Evolutionary conservation across 768 basidiomycete genomes (phyloP).

Genomic region (Mycena kentingensis): DNA sequence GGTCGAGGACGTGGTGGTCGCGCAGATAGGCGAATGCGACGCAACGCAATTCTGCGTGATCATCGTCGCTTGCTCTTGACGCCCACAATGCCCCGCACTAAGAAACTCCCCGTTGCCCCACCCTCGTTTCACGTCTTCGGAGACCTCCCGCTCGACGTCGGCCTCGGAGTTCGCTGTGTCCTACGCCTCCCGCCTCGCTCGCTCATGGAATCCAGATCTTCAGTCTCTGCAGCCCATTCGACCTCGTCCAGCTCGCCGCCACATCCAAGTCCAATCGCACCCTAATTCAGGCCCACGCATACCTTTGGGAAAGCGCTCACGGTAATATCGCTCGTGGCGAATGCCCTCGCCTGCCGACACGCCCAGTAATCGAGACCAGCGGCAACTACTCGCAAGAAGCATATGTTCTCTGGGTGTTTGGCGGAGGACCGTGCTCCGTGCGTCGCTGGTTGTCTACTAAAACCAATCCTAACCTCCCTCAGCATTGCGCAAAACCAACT

Average conservation of each 20-base stretch:
- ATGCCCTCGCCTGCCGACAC: not conserved
- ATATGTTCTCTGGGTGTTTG: not conserved
- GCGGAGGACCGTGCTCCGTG: not conserved
- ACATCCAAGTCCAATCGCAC: not conserved
- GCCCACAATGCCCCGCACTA: too few relatives aligned
- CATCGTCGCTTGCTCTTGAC: too few relatives aligned
- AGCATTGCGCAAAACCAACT: not conserved
- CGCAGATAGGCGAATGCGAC: too few relatives aligned
- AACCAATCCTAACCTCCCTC: not conserved
- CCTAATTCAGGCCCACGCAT: not conserved
- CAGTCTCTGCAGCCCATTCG: slow-evolving; percentile 6
- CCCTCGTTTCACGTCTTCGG: too few relatives aligned
- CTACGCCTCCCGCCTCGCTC: not conserved
- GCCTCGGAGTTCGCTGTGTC: not conserved
- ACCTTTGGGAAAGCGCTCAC: too few relatives aligned
- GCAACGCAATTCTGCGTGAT: too few relatives aligned
- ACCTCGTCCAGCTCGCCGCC: not conserved
- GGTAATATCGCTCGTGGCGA: too few relatives aligned
- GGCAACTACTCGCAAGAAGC: too few relatives aligned
- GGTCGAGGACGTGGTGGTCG: slow-evolving; percentile 25
- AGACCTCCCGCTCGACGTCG: too few relatives aligned
- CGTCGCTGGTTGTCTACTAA: not conserved
- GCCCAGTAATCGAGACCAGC: not conserved
- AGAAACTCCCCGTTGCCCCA: too few relatives aligned
- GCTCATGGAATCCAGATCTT: slow-evolving; percentile 1